phyloP scores from a whole-genome alignment of 148 eudicot genomes.

The Polygonum maritimum region DNA sequence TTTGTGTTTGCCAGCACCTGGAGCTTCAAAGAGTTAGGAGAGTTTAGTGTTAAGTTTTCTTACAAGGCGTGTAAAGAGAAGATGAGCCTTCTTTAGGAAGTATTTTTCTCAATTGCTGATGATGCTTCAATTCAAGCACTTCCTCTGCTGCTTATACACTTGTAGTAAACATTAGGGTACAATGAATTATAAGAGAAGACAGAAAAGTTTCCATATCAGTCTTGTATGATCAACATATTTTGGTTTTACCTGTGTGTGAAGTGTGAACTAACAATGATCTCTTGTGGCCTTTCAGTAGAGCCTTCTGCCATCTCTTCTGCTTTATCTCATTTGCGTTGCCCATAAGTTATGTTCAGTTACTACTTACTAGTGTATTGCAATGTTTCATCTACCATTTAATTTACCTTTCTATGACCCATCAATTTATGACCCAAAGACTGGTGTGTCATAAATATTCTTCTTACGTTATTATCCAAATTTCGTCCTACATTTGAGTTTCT shows the following conservation, averaged over 20 bases:
- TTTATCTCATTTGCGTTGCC: neutral
- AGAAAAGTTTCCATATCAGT: neutral
- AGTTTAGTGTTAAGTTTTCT: neutral
- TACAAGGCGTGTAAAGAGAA: neutral
- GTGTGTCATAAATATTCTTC: no score
- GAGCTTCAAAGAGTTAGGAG: neutral
- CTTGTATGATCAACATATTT: neutral
- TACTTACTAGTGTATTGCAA: neutral
- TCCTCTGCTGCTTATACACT: neutral
- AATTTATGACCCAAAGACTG: no score
- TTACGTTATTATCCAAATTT: neutral
- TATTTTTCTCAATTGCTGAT: neutral
- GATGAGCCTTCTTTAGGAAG: neutral
- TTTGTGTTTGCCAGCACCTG: neutral
- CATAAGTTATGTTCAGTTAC: neutral
- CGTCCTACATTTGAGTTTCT: no score
- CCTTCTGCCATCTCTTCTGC: neutral
- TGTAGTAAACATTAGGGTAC: neutral
- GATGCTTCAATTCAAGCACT: neutral
- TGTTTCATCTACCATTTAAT: neutral
- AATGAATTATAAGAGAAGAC: neutral
- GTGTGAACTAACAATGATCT: no score
- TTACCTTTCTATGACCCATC: no score
- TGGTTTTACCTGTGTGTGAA: no score
- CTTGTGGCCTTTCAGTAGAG: neutral